A percentile compares a stretch with the other conserved stretches of the same genome.
Conservation (phyloP, 139 green algal genomes). For the Chlorokybus atmophyticus region DNA sequence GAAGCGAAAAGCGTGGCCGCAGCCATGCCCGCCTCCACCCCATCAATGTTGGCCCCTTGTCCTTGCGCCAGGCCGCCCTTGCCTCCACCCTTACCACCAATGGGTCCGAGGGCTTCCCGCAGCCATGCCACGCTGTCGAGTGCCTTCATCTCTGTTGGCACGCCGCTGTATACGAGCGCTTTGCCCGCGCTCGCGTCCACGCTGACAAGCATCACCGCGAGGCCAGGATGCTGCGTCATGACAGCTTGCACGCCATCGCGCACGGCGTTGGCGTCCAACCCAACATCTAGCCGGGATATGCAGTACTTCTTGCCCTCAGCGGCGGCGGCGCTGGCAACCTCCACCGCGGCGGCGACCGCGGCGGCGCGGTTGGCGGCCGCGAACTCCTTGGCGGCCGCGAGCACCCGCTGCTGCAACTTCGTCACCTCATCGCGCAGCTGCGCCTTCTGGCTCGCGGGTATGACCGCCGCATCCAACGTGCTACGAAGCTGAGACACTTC, state of each 20-base stretch:
- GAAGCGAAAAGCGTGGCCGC: too few relatives aligned
- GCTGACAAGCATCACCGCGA: background rate
- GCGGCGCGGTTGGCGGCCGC: slow-evolving; percentile 53
- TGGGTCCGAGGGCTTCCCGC: slow-evolving; percentile 24
- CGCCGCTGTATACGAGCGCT: slow-evolving; percentile 50
- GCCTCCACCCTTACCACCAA: slow-evolving; percentile 82
- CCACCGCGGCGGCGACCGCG: slow-evolving; percentile 30
- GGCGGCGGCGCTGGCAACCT: slow-evolving; percentile 20
- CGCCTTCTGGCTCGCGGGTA: slow-evolving; percentile 56
- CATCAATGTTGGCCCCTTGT: too few relatives aligned
- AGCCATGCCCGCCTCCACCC: too few relatives aligned
- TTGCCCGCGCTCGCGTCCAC: slow-evolving; percentile 45
- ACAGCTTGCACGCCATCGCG: slow-evolving; percentile 40
- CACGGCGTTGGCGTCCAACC: slow-evolving; percentile 55
- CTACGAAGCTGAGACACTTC: slow-evolving; percentile 42
- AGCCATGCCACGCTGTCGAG: slow-evolving; percentile 70
- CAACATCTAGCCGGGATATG: slow-evolving; percentile 38
- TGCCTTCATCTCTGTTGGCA: slow-evolving; percentile 50
- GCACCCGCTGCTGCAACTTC: slow-evolving; percentile 37
- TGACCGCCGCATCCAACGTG: slow-evolving; percentile 44
- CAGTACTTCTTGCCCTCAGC: slow-evolving; percentile 12
- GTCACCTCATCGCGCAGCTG: slow-evolving; percentile 48
- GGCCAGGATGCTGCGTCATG: background rate
- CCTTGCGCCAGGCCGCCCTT: slow-evolving; percentile 60
- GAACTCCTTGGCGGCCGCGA: slow-evolving; percentile 57